Evolutionary conservation across 1,284 basidiomycete genomes (phyloP), one percentile per base, ranked within the genome.

Genomic region (Trichosporon asahii): DNA sequence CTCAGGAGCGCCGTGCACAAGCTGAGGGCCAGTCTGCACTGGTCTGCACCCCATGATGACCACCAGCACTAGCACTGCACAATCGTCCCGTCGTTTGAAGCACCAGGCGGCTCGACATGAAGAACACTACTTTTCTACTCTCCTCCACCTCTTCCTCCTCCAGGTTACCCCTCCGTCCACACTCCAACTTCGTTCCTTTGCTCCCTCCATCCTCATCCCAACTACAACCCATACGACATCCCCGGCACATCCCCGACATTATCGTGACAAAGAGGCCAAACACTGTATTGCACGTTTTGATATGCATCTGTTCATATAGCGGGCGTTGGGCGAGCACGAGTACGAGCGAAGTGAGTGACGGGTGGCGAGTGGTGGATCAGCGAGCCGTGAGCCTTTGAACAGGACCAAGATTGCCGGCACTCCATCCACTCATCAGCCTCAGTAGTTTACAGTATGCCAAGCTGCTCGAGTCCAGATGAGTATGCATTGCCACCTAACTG

Each of bases 401-500:
- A 14, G 7, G 4, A 40, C 9, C 37, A 40, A 5, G 14, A n/a
- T n/a, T n/a, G n/a, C n/a, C n/a, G n/a, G n/a, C n/a, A n/a, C n/a
- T n/a, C n/a, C n/a, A n/a, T n/a, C n/a, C n/a, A n/a, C n/a, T n/a
- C n/a, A n/a, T n/a, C n/a, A n/a, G n/a, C n/a, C n/a, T n/a, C n/a
- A n/a, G n/a, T n/a, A n/a, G n/a, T n/a, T n/a, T n/a, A n/a, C n/a
- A n/a, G n/a, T n/a, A n/a, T n/a, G n/a, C n/a, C n/a, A n/a, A n/a
- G n/a, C n/a, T n/a, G n/a, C 7, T 33, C 7, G 31, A 33, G 6
- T 37, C 35, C 35, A 12, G 14, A 37, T 12, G 11, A 37, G 35
- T 33, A 37, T 37, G 35, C 35, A 37, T 37, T 37, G 11, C 11
- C 12, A 1, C 25, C 67, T 71, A 79, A 40, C 75, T 76, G 12